Percentiles rank a stretch among this genome's conserved stretches.
Conservation (phyloP, 1,284 basidiomycete species). For the Fomitiporia mediterranea region DNA sequence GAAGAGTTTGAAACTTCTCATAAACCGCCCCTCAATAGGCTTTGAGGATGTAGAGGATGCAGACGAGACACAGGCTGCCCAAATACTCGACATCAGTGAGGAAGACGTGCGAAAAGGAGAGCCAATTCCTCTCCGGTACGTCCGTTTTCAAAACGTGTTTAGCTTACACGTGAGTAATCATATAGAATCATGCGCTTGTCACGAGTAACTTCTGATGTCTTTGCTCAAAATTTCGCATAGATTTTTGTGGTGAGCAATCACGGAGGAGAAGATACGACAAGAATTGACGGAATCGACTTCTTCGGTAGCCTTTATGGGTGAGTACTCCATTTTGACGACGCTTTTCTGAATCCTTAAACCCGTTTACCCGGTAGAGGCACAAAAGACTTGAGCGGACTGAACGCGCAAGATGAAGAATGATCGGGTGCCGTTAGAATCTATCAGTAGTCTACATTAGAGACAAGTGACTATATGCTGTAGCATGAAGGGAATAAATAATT, state of each 20-base stretch:
- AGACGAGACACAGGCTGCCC: conserved; percentile 45
- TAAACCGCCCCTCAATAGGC: conserved; percentile 61
- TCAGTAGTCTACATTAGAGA: not conserved
- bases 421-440: not conserved
- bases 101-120: conserved; percentile 54
- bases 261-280: conserved; percentile 66
- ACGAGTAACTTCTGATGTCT: not conserved
- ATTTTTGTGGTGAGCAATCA: conserved; percentile 79
- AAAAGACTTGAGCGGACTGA: conserved; percentile 52
- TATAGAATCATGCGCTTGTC: not conserved
- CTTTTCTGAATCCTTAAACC: not conserved
- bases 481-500: not conserved
- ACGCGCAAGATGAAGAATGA: conserved; percentile 38
- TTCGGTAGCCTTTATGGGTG: conserved; percentile 63
- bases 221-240: conserved; percentile 32
- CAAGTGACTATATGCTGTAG: not conserved
- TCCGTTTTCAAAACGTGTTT: conserved; percentile 76
- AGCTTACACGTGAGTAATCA: conserved; percentile 58
- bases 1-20: conserved; percentile 60
- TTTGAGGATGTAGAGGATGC: conserved; percentile 63
- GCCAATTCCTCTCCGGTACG: conserved; percentile 60
- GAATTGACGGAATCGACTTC: conserved; percentile 74
- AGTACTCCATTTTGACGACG: conserved; percentile 31
- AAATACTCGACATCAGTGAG: conserved; percentile 48
- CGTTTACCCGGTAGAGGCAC: conserved; percentile 38